Conservation (phyloP, 495 filamentous ascomycete species). For the Rhizodiscina lignyota region DNA sequence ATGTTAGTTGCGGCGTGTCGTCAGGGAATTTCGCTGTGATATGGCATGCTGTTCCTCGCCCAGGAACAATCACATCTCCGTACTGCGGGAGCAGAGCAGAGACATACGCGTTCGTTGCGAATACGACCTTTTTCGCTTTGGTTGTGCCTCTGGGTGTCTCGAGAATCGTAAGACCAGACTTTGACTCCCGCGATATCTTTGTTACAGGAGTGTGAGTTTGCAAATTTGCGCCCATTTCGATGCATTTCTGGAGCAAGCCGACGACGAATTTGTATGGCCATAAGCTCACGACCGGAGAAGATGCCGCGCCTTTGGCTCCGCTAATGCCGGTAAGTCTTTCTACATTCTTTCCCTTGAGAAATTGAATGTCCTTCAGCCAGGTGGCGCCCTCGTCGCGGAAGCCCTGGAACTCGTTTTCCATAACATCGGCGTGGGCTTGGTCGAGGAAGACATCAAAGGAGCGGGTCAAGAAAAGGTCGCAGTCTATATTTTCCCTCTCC, state of each 20-base stretch:
- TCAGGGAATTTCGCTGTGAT: too few species aligned
- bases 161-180: conserved; percentile 36
- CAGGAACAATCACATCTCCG: conserved; percentile 54
- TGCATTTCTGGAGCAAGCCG: conserved; percentile 40
- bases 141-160: conserved; percentile 48
- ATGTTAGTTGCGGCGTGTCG: too few species aligned
- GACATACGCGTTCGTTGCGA: conserved; percentile 68
- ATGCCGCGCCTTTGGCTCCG: conserved; percentile 20
- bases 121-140: conserved; percentile 39
- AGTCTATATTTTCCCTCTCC: conserved; percentile 32
- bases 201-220: conserved; percentile 57
- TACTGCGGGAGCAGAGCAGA: conserved; percentile 54
- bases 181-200: neutral
- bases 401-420: conserved; percentile 30
- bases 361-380: conserved; percentile 14
- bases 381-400: conserved; percentile 30
- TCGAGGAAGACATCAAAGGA: conserved; percentile 40
- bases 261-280: conserved; percentile 77
- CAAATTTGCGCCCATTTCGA: conserved; percentile 33
- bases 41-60: too few species aligned
- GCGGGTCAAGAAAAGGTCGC: conserved; percentile 37
- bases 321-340: conserved; percentile 19
- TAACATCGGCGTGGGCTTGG: too few species aligned
- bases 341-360: too few species aligned
- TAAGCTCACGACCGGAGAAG: conserved; percentile 30